Percentiles rank a stretch among this genome's conserved stretches.
phyloP scores from a whole-genome alignment of 1,284 basidiomycete species.

The Microbotryum violaceum region DNA sequence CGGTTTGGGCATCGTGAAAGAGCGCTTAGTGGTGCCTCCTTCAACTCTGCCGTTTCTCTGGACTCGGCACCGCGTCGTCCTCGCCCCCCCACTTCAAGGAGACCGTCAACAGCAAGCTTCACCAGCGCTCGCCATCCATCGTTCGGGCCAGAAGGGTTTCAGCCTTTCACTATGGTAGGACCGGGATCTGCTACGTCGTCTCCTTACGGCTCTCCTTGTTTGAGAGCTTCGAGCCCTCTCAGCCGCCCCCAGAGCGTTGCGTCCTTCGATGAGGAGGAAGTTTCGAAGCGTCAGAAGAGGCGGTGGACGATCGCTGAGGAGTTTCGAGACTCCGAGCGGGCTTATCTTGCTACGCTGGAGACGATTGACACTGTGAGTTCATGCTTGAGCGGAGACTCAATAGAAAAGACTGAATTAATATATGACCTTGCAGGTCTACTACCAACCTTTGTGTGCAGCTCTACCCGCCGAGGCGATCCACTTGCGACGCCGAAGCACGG shows the following conservation, averaged over 20 bases:
- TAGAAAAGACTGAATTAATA: not conserved
- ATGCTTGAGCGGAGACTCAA: not conserved
- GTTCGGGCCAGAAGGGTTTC: not conserved
- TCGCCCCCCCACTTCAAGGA: not conserved
- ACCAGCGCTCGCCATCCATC: not conserved
- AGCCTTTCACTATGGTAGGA: not conserved
- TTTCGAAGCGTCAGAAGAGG: slow-evolving; percentile 14
- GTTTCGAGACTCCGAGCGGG: slow-evolving; percentile 68
- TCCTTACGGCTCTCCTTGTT: too few species aligned
- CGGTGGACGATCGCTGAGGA: slow-evolving; percentile 57
- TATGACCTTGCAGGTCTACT: slow-evolving; percentile 54
- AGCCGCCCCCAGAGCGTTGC: not conserved
- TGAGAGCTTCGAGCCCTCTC: slow-evolving; percentile 8
- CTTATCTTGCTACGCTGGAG: slow-evolving; percentile 69
- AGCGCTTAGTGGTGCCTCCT: not conserved
- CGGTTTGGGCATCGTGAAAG: not conserved
- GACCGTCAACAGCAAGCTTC: too few species aligned
- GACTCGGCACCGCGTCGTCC: not conserved
- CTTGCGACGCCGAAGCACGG: slow-evolving; percentile 4
- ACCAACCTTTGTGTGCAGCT: slow-evolving; percentile 59
- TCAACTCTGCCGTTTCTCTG: not conserved
- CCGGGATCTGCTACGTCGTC: too few species aligned
- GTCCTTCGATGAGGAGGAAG: not conserved
- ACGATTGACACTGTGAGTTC: slow-evolving; percentile 61
- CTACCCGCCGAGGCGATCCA: slow-evolving; percentile 4